Base-by-base conservation (phyloP, 371 early-diverging fungal genomes). In the Apophysomyces trapeziformis region DNA sequence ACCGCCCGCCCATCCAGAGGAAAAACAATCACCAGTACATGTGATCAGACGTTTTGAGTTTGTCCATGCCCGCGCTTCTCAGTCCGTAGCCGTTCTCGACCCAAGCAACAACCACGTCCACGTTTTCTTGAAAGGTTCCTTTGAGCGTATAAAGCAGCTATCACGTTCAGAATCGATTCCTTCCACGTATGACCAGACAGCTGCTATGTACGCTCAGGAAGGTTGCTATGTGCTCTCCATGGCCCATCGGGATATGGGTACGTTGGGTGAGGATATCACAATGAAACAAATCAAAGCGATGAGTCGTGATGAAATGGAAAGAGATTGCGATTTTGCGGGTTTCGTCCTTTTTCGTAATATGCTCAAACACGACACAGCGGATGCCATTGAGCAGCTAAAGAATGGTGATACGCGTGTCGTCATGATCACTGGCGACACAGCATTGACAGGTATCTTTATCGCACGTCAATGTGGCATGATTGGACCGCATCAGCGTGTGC, bases 351-450 rank as follows among this genome's bases (percentile, higher is more conserved):
- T 98, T 78, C 87, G 91, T 18, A 96, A 97, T 75, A 91, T 89
- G 84, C 84, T 96, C 43, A 98, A 98, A 76, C 80, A 71, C 7
- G 94, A 93, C 64, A 92, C 95, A 1, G 68, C 71, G 11, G 82
- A 80, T 5, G 93, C 93, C 0, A 89, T 98, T 63, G 73, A 77
- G 9, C 87, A 90, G 66, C 86, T 98, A 44, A 90, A 90, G 65
- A 74, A 68, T 2, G 95, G 94, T 35, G 90, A 87, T 58, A 88
- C 90, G 16, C 87, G 93, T 43, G 76, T 79, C 16, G 89, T 95
- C 5, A 98, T 98, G 93, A 92, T 94, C 64, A 96, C 98, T 2
- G 98, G 98, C 54, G 98, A 97, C 74, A 90, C 90, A 44, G 89
- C 93, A 7, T 78, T 92, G 61, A 97, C 98, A 7, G 96, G 93